Percentiles rank a stretch among this genome's conserved stretches.
phyloP scores from a whole-genome alignment of 2,329 filamentous ascomycete genomes.

The Penicillium sp. region DNA sequence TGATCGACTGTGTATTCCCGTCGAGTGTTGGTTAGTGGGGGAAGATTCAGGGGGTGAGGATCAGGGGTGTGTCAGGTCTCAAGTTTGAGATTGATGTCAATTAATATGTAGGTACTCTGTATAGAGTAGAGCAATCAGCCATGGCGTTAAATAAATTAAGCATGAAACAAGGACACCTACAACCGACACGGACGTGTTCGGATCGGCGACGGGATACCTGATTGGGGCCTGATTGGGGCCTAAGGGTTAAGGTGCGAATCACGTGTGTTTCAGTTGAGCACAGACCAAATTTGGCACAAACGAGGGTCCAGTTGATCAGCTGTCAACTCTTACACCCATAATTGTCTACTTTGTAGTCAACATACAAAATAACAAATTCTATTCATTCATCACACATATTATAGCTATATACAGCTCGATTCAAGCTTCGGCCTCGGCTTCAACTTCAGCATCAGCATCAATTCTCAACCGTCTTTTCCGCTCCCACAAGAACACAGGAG shows the following conservation, averaged over 20 bases:
- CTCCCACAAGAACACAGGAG: slow-evolving; percentile 23
- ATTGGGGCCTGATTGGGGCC: neutral
- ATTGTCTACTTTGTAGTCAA: neutral
- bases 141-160: slow-evolving; percentile 4
- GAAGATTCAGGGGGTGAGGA: slow-evolving; percentile 14
- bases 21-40: slow-evolving; percentile 2
- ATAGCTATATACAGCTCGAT: neutral
- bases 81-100: neutral
- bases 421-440: neutral
- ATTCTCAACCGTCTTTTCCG: neutral
- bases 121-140: neutral
- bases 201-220: neutral
- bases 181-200: neutral
- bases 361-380: neutral
- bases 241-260: neutral
- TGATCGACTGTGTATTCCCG: slow-evolving; percentile 19
- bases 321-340: neutral
- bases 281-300: neutral
- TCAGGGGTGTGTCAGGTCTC: neutral
- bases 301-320: neutral
- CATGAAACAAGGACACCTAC: neutral
- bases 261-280: slow-evolving; percentile 1
- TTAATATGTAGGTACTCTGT: neutral
- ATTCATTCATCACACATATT: neutral
- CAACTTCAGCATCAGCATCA: neutral